Base-by-base conservation (phyloP, 176 grass and related monocot species). In the Cocos nucifera region DNA sequence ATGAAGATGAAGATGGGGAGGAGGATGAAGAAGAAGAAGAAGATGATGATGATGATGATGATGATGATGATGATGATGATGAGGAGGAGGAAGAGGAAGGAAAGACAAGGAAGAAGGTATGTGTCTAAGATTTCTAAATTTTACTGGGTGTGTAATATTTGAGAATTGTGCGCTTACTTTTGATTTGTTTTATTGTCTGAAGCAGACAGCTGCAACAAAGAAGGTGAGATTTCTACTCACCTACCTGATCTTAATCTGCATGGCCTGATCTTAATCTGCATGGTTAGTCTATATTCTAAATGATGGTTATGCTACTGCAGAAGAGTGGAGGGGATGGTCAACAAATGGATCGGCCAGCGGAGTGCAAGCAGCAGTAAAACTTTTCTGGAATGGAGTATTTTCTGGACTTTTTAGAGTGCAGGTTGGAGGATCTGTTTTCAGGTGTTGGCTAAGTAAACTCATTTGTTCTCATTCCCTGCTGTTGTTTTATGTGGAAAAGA, bases 361-460 rank as follows among this genome's bases (percentile, higher is more conserved):
- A 65, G 20, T 65, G 62, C 62, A 65, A 65, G 22, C 62, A 65
- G 19, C 62, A 65, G 49, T 65, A 51, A 52, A 3, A 17, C 16
- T 16, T 62, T 62, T 62, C 10, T 44, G 8, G 35, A 44, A 44
- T 44, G 35, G 3, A 44, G 8, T 44, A 12, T 44, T 44, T 44
- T 44, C 9, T 12, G 10, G 35, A 3, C 35, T 44, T 44, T 44
- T 12, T 12, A 14, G 35, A 44, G 35, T 44, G 35, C 9, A 3
- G 35, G 8, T 44, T 44, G 35, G 35, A 44, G 35, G 8, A 30
- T 30, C 4, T 30, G 28, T 30, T 30, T 6, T 6, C 28, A 30
- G 28, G 4, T 30, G 28, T 30, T 30, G 28, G 4, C 28, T 30
- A 30, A 30, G 28, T 30, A 1, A 30, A 30, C 0, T 30, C 5